Percentiles rank a stretch among this genome's conserved stretches.
Conservation (phyloP, 768 basidiomycete genomes). For the Leccinellum luteum region DNA sequence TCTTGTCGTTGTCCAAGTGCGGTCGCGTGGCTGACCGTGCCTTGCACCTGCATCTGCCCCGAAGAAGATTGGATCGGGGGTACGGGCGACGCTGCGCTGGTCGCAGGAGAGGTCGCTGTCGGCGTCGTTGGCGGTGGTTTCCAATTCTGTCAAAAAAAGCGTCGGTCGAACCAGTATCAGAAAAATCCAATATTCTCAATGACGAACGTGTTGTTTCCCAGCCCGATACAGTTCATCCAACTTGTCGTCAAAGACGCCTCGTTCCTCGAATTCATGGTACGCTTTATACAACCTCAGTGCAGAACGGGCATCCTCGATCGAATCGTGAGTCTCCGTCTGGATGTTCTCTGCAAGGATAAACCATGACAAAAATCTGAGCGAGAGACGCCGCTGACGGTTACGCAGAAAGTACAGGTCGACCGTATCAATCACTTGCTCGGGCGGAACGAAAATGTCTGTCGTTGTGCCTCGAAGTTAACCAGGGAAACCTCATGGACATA, state of each 20-base stretch:
- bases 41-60: background rate
- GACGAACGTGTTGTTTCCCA: conserved; percentile 69
- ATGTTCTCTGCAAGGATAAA: conserved; percentile 90
- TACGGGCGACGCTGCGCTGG: background rate
- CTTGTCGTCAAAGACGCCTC: conserved; percentile 79
- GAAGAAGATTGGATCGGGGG: conserved; percentile 4
- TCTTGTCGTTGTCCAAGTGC: background rate
- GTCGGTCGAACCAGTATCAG: background rate
- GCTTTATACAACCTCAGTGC: conserved; percentile 84
- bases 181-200: background rate
- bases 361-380: conserved; percentile 92
- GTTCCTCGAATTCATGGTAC: conserved; percentile 71
- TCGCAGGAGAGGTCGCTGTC: conserved; percentile 1
- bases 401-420: conserved; percentile 93
- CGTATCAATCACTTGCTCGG: conserved; percentile 94
- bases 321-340: conserved; percentile 93
- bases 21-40: background rate
- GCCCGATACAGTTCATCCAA: conserved; percentile 83
- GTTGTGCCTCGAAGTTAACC: background rate
- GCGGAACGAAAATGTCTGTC: conserved; percentile 92
- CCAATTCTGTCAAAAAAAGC: conserved; percentile 42
- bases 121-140: conserved; percentile 45
- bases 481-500: background rate
- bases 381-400: conserved; percentile 80
- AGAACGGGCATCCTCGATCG: conserved; percentile 94